Percentiles rank a stretch among this genome's conserved stretches.
Evolutionary conservation across 257 asterid species (phyloP).

Genomic region (Forsythia suspensa): DNA sequence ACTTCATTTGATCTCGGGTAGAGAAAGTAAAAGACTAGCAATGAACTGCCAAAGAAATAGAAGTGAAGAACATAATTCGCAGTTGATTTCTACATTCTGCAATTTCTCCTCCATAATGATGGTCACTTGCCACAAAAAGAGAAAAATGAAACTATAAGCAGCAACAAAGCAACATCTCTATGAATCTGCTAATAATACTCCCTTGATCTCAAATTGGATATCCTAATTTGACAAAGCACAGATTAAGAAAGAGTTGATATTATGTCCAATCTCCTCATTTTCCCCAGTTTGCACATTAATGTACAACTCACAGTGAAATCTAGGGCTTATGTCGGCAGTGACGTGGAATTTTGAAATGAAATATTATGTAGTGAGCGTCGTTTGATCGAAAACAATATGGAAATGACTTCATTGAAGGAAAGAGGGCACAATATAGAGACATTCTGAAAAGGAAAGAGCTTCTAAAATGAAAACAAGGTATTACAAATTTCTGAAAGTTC

Average conservation of each 20-base stretch:
- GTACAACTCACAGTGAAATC: neutral
- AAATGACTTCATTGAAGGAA: neutral
- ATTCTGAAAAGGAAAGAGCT: neutral
- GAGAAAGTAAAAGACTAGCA: slow-evolving; percentile 10
- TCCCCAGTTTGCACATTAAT: neutral
- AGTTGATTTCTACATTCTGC: neutral
- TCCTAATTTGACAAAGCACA: neutral
- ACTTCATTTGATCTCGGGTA: slow-evolving; percentile 10
- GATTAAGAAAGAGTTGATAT: neutral
- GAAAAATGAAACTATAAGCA: slow-evolving; percentile 4
- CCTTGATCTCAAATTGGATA: slow-evolving; percentile 1
- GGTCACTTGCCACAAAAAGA: neutral
- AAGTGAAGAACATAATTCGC: neutral
- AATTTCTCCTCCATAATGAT: neutral
- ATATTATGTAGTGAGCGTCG: neutral
- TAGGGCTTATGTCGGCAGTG: neutral
- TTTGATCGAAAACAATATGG: neutral
- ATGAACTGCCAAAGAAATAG: neutral
- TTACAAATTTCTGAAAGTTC: neutral
- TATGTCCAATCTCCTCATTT: neutral
- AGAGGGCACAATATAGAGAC: neutral
- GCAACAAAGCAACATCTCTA: neutral
- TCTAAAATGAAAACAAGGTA: neutral
- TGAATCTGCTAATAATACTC: neutral
- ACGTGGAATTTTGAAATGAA: neutral